phyloP scores from a whole-genome alignment of 1,139 yeast genomes.

The Suhomyces chickasaworum region DNA sequence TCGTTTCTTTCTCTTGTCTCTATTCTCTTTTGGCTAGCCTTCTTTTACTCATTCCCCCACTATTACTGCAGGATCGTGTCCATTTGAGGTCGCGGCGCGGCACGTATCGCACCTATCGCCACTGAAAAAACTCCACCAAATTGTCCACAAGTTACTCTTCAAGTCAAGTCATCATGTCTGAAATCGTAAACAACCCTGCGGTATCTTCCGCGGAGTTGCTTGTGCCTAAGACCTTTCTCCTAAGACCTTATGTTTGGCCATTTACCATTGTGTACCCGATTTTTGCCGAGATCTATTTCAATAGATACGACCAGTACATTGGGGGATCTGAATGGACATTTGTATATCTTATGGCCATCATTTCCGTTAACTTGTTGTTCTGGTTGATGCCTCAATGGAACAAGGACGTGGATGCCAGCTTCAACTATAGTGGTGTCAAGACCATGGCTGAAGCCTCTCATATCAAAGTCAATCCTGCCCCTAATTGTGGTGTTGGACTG shows the following conservation, averaged over 20 bases:
- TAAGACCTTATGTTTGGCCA: slow-evolving; percentile 85
- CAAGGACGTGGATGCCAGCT: slow-evolving; percentile 65
- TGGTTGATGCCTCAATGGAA: slow-evolving; percentile 98
- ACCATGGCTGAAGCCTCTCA: slow-evolving; percentile 64
- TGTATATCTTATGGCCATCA: slow-evolving; percentile 74
- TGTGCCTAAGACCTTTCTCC: slow-evolving; percentile 60
- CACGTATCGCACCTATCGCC: slow-evolving; percentile 9
- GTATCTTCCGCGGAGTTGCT: slow-evolving; percentile 69
- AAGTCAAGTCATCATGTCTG: slow-evolving; percentile 29
- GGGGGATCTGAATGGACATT: slow-evolving; percentile 87
- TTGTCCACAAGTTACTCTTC: slow-evolving; percentile 3
- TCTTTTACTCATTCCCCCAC: no score
- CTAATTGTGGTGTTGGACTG: slow-evolving; percentile 85
- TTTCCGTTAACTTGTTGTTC: slow-evolving; percentile 72
- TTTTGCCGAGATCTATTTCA: slow-evolving; percentile 64
- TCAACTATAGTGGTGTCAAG: slow-evolving; percentile 62
- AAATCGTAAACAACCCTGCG: slow-evolving; percentile 56
- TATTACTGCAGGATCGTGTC: no score
- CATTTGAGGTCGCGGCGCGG: neutral
- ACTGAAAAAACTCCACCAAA: slow-evolving; percentile 4
- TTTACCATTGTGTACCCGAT: slow-evolving; percentile 78
- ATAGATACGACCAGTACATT: slow-evolving; percentile 77
- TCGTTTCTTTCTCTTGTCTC: no score
- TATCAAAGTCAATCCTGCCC: slow-evolving; percentile 76
- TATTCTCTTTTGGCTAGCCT: no score